A percentile compares a stretch with the other conserved stretches of the same genome.
Evolutionary conservation across 1,139 yeast genomes (phyloP).

Genomic region (Chernovozyma sophiae-reginae): DNA sequence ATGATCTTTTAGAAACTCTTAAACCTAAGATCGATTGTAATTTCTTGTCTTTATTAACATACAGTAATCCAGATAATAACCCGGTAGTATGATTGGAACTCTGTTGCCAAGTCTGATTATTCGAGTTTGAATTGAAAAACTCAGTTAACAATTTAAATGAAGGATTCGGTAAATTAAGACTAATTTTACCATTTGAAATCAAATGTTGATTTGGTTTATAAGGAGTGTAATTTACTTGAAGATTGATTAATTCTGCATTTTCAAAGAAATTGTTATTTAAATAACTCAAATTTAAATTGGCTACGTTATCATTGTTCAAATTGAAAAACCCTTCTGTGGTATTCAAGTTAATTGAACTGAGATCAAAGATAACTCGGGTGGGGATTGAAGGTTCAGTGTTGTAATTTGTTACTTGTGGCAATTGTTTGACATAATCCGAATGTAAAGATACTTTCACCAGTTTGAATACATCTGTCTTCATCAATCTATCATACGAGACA

Average conservation of each 20-base stretch:
- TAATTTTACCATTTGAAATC: conserved; percentile 29
- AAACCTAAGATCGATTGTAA: conserved; percentile 35
- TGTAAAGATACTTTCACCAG: conserved; percentile 29
- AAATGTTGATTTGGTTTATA: conserved; percentile 44
- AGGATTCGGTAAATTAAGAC: conserved; percentile 39
- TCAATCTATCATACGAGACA: conserved; percentile 23
- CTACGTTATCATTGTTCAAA: conserved; percentile 37
- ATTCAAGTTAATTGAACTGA: conserved; percentile 31
- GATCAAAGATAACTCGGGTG: conserved; percentile 36
- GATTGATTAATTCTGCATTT: conserved; percentile 39
- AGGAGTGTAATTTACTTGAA: conserved; percentile 44
- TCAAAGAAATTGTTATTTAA: conserved; percentile 42
- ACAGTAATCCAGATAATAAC: conserved; percentile 44
- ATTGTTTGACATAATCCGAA: conserved; percentile 28
- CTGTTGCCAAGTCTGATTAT: conserved; percentile 40
- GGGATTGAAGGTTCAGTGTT: conserved; percentile 35
- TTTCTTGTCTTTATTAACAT: conserved; percentile 14
- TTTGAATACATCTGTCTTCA: conserved; percentile 44
- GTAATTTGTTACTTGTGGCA: conserved; percentile 25
- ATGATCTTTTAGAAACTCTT: conserved; percentile 36
- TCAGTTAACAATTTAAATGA: conserved; percentile 36
- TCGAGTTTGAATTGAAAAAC: conserved; percentile 31
- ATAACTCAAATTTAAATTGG: conserved; percentile 38
- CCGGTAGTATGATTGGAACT: conserved; percentile 30
- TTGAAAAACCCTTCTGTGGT: conserved; percentile 33